Percentiles rank a stretch among this genome's conserved stretches.
Evolutionary conservation across 768 basidiomycete genomes (phyloP).

Genomic region (Clathrus columnatus): DNA sequence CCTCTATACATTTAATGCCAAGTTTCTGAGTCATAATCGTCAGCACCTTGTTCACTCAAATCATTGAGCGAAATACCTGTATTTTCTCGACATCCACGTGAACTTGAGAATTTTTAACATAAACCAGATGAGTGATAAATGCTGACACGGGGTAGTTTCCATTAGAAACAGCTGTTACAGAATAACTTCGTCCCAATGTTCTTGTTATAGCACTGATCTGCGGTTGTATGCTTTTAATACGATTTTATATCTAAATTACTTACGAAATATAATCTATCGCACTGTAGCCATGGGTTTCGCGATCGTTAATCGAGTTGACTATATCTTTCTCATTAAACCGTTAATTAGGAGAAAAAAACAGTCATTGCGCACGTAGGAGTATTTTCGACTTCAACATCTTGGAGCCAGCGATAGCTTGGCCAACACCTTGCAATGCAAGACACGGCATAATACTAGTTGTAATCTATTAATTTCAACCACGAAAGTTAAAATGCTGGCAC

Average conservation of each 20-base stretch:
- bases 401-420: constrained; percentile 67
- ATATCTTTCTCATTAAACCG: background rate
- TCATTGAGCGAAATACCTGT: constrained; percentile 39
- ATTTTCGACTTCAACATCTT: constrained; percentile 67
- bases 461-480: background rate
- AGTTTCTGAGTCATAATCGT: background rate
- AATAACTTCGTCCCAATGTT: constrained; percentile 45
- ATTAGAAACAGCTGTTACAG: constrained; percentile 49
- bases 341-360: constrained; percentile 8
- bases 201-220: constrained; percentile 49
- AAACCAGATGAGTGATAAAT: constrained; percentile 80
- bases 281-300: constrained; percentile 81
- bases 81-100: constrained; percentile 52
- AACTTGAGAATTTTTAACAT: constrained; percentile 56
- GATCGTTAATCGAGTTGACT: constrained; percentile 87
- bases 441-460: constrained; percentile 76
- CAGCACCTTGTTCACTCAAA: background rate
- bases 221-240: background rate
- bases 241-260: constrained; percentile 13
- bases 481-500: constrained; percentile 11
- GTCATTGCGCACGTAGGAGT: constrained; percentile 55
- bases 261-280: constrained; percentile 80
- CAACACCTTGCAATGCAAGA: constrained; percentile 75
- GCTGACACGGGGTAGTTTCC: constrained; percentile 59
- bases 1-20: background rate